phyloP scores from a whole-genome alignment of 2,329 filamentous ascomycete species.

The Periconia sp. region DNA sequence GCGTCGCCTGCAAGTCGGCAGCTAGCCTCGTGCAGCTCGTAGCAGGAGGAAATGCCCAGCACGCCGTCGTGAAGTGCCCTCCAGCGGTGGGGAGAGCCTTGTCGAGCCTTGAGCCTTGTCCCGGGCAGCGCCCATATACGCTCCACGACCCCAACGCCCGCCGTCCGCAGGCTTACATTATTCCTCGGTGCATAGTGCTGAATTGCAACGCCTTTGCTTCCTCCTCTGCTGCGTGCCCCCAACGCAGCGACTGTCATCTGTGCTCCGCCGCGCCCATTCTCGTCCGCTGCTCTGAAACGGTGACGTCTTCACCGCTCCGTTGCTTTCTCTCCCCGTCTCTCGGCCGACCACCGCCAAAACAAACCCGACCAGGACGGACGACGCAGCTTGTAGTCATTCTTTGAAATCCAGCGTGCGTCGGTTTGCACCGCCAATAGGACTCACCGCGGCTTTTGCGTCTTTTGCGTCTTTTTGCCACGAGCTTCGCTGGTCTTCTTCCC shows the following conservation, averaged over 20 bases:
- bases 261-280: not conserved
- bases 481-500: conserved; percentile 24
- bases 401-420: too few species aligned
- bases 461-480: conserved; percentile 30
- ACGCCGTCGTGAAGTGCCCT: too few species aligned
- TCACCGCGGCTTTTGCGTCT: too few species aligned
- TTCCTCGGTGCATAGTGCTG: not conserved
- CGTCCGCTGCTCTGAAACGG: not conserved
- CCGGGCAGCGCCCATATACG: conserved; percentile 1
- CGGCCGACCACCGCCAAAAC: conserved; percentile 9
- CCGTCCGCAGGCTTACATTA: conserved; percentile 1
- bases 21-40: not conserved
- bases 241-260: not conserved
- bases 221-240: not conserved
- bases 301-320: conserved; percentile 6
- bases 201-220: not conserved
- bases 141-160: not conserved
- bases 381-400: too few species aligned
- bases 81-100: not conserved
- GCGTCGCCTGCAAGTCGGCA: not conserved
- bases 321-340: not conserved
- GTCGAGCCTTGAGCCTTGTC: not conserved
- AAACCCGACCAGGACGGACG: too few species aligned
- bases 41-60: not conserved
- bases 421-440: too few species aligned